phyloP scores from a whole-genome alignment of 176 grass and related monocot species.

The Eleusine indica region DNA sequence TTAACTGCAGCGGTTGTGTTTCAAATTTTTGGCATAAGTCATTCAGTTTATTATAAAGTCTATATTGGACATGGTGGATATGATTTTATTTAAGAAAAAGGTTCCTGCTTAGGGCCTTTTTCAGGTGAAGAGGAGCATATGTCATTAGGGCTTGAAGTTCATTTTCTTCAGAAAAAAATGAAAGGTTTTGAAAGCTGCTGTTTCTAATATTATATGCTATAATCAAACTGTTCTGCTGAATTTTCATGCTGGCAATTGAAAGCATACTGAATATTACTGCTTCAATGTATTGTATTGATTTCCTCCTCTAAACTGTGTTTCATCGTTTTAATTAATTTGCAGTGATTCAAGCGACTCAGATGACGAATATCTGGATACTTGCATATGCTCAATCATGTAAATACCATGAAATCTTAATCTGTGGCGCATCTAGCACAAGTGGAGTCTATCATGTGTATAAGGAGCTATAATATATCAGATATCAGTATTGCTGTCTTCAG shows the following conservation, averaged over 20 bases:
- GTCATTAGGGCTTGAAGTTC: neutral
- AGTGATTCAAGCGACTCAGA: slow-evolving; percentile 78
- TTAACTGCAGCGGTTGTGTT: too few relatives aligned
- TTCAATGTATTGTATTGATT: neutral
- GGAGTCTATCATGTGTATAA: slow-evolving; percentile 41
- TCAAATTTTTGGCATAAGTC: neutral
- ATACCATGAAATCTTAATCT: slow-evolving; percentile 34
- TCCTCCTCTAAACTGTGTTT: neutral
- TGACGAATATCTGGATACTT: slow-evolving; percentile 80
- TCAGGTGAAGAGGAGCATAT: neutral
- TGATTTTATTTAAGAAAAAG: neutral
- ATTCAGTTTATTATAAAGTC: neutral
- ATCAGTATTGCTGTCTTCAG: slow-evolving; percentile 27
- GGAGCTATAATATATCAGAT: slow-evolving; percentile 6
- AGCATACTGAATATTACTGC: neutral
- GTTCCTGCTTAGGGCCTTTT: neutral
- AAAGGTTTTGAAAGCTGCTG: neutral
- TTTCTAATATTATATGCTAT: slow-evolving; percentile 5
- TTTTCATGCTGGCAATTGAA: neutral
- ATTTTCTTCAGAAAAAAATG: neutral
- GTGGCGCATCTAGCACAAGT: slow-evolving; percentile 24
- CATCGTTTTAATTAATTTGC: slow-evolving; percentile 35
- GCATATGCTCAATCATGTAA: slow-evolving; percentile 82
- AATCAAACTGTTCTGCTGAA: neutral
- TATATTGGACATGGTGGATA: neutral